Base-by-base conservation (phyloP, 1,284 basidiomycete species). In the Ceratobasidium sp. region DNA sequence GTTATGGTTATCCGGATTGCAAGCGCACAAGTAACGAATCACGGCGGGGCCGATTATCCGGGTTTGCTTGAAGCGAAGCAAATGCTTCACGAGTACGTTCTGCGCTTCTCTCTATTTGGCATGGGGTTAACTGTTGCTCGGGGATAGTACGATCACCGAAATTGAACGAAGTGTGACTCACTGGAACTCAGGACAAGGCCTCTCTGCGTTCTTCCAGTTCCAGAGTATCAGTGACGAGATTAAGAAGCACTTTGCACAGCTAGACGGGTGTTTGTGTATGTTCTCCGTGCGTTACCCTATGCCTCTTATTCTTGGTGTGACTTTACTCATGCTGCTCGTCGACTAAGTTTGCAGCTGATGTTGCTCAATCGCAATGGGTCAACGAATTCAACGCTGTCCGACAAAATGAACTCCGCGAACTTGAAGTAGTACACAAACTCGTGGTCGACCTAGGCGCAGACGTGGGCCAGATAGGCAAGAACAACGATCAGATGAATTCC, bases 291-390 rank as follows among this genome's bases (percentile, higher is more conserved):
- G 48, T 2, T 2, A 11, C 11, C 14, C 24, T 8, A 14, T 9
- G 27, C 1, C 45, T n/a, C 45, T 29, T 2, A 3, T 8, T 2
- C 15, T 4, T 5, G 11, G 5, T 17, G 1, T 6, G 6, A 5
- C 15, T 8, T 45, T 29, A 1, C 45, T 45, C 11, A 24, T 8
- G n/a, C 11, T 3, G 17, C 14, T 22, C 7, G 29, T 19, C n/a
- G n/a, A n/a, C n/a, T n/a, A n/a, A 65, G 63, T 65, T 51, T 15
- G 48, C 63, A 27, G 22, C 50, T 15, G 63, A 65, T 22, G 33
- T 65, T 15, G 63, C 63, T 14, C 63, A 53, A 17, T n/a, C 14
- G 27, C 63, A 65, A n/a, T 65, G 63, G 63, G 36, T 65, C 48
- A 19, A 24, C 9, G 50, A 50, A n/a, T 65, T 65, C 29, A n/a